Percentiles rank a stretch among this genome's conserved stretches.
Evolutionary conservation across 345 rosid genomes (phyloP).

Genomic region (Psidium friedrichsthalianum): DNA sequence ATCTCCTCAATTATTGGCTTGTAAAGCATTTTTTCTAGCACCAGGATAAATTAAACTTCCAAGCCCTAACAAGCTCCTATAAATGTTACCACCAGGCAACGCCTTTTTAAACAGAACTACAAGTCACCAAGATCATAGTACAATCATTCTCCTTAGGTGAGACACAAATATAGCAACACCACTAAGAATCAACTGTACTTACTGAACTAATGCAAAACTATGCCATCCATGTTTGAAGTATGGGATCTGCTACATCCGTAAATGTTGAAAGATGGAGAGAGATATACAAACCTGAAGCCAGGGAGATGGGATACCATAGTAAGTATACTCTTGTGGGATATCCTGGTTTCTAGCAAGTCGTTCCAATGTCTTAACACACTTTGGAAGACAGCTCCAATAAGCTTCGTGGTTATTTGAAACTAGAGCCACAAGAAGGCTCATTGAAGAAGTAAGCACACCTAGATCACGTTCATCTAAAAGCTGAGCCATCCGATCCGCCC

Average conservation of each 20-base stretch:
- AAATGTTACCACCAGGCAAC: background rate
- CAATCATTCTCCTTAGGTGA: background rate
- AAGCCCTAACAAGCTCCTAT: background rate
- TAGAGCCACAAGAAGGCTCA: conserved; percentile 96
- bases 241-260: background rate
- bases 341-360: conserved; percentile 96
- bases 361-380: conserved; percentile 91
- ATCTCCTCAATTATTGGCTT: background rate
- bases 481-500: conserved; percentile 98
- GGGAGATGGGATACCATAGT: conserved; percentile 98
- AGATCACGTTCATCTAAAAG: conserved; percentile 99
- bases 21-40: background rate
- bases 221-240: background rate
- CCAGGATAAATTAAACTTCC: background rate
- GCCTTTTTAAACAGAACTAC: background rate
- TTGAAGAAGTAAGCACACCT: conserved; percentile 94
- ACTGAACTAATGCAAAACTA: background rate
- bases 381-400: conserved; percentile 89
- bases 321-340: conserved; percentile 97
- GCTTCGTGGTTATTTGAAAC: conserved; percentile 88
- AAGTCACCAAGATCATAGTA: background rate
- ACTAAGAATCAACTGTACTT: background rate
- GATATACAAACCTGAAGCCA: conserved; percentile 81
- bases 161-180: background rate
- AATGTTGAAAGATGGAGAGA: background rate